Evolutionary conservation across 1,284 basidiomycete genomes (phyloP).

Genomic region (Trametes polyzona): DNA sequence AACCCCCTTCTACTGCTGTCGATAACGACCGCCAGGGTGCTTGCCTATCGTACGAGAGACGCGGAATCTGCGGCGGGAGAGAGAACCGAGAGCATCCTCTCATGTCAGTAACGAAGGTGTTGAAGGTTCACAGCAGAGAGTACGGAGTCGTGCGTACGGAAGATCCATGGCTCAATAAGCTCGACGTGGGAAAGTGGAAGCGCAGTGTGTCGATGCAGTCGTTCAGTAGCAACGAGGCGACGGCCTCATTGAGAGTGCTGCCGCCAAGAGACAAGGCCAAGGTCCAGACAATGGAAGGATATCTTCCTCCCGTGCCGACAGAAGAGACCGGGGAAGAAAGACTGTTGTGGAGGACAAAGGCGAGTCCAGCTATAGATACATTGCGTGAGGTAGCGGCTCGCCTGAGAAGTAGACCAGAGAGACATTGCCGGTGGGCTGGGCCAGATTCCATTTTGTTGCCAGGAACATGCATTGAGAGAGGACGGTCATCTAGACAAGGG

Average conservation of each 20-base stretch:
- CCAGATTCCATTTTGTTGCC: background rate
- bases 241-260: no score
- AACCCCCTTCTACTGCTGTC: background rate
- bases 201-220: conserved; percentile 3
- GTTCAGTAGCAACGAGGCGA: conserved; percentile 30
- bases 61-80: background rate
- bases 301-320: background rate
- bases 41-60: background rate
- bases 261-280: background rate
- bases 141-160: background rate
- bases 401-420: conserved; percentile 2
- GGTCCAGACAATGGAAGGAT: background rate
- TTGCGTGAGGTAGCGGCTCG: conserved; percentile 5
- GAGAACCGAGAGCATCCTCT: no score
- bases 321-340: no score
- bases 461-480: background rate
- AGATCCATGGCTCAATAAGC: conserved; percentile 3
- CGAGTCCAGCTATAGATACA: conserved; percentile 11
- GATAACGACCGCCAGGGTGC: background rate
- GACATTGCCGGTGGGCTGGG: background rate
- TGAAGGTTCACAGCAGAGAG: no score
- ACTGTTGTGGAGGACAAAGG: conserved; percentile 19
- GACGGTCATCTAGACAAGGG: background rate
- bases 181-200: conserved; percentile 13
- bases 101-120: no score